Evolutionary conservation across 139 green algal genomes (phyloP).

Genomic region (Chlorella sorokiniana): DNA sequence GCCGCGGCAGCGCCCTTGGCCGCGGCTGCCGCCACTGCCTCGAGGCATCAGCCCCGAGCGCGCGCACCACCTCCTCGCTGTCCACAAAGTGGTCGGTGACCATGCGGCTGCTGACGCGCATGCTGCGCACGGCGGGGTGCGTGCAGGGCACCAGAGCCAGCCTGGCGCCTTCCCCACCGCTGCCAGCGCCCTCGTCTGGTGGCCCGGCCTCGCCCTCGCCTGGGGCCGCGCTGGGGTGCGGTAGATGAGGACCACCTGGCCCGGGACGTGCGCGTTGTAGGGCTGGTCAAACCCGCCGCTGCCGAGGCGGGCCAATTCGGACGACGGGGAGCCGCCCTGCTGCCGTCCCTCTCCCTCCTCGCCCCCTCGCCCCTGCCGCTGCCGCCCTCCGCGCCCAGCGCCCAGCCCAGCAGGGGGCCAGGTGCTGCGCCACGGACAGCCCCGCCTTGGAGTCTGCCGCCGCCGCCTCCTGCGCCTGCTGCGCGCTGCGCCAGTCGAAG

Average conservation of each 20-base stretch:
- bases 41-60: conserved; percentile 5
- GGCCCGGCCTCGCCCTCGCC: background rate
- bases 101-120: conserved; percentile 15
- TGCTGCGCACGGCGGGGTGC: background rate
- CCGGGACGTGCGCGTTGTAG: conserved; percentile 23
- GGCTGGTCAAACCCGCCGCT: conserved; percentile 5
- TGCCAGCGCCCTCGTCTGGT: background rate
- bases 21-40: background rate
- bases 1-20: too few species aligned
- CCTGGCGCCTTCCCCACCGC: background rate
- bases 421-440: background rate
- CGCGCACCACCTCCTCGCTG: background rate
- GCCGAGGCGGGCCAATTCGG: background rate
- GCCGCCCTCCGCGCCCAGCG: background rate
- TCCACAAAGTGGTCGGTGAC: conserved; percentile 34
- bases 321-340: background rate
- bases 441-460: background rate
- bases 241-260: conserved; percentile 5
- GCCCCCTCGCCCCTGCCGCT: background rate
- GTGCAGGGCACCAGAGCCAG: conserved; percentile 1
- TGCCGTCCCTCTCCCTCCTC: background rate
- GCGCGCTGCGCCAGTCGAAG: conserved; percentile 38
- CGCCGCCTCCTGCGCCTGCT: background rate
- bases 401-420: conserved; percentile 7
- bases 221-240: background rate